Evolutionary conservation across 2,329 filamentous ascomycete genomes (phyloP), one percentile per base, ranked within the genome.

Genomic region (Fusarium tupiense): DNA sequence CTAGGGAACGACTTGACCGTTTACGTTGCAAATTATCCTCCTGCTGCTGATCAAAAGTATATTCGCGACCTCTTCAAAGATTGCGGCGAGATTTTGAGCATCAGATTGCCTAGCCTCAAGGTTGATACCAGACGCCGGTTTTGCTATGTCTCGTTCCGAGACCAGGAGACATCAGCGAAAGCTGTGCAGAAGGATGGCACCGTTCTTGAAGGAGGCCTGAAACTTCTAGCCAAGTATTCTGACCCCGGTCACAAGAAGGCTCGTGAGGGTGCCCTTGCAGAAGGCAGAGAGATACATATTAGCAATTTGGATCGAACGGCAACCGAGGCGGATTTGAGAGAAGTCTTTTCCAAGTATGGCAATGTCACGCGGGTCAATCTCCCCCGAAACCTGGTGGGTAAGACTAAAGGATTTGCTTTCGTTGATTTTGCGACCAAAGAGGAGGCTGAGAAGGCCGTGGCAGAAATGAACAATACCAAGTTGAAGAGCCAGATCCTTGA

Each of bases 111-210:
- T 5, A 98, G 94, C 64, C 89, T 99, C 59, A 97, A 97, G 81
- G 95, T 89, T 82, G 96, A 98, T 78, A 92, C 92, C 4, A 92
- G 94, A 76, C 93, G 96, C 38, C 92, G 96, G 31, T 99, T 99
- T 84, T 98, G 95, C 85, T 99, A 99, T 82, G 88, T 98, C 12
- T 94, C 97, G n/a, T 98, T 98, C 81, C 88, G 91, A 54, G 90
- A 91, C 38, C 83, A 88, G 6, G 87, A 88, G n/a, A 89, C 90
- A 60, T 94, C 95, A 2, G 87, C 90, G 44, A 90, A 89, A 56
- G 95, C 95, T 3, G 92, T 91, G 2, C 84, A 90, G 67, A 88
- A 98, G 56, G 88, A 98, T 78, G 92, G 92, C 33, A 91, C 88
- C 64, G 81, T 91, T 29, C 83, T 97, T 1, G 92, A 92, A 31